These are phyloP conservation scores for Bipolaris sorokiniana DNA, from an alignment of 2,329 filamentous ascomycete genomes.

Conservation along the genomic window DNA sequence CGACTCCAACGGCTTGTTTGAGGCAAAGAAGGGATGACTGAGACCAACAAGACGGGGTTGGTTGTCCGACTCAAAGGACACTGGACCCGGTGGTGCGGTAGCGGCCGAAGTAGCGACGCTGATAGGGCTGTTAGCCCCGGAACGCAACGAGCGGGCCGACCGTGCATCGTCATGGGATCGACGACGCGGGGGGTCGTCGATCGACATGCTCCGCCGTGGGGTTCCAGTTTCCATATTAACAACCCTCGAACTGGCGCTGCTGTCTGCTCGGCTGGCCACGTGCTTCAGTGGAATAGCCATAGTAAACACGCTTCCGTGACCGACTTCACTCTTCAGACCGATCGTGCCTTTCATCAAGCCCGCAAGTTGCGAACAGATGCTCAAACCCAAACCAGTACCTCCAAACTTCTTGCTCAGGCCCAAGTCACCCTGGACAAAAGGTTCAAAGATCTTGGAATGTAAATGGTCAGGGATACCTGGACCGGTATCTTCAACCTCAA, in stretches of 20 bases:
- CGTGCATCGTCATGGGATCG: slow-evolving; percentile 40
- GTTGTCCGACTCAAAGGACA: slow-evolving; percentile 63
- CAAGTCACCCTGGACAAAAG: slow-evolving; percentile 91
- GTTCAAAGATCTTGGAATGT: slow-evolving; percentile 86
- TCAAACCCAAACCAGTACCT: slow-evolving; percentile 84
- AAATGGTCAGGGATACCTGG: slow-evolving; percentile 81
- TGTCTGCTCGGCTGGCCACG: slow-evolving; percentile 69
- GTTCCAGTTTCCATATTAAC: slow-evolving; percentile 33
- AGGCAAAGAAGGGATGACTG: slow-evolving; percentile 79
- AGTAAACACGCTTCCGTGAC: slow-evolving; percentile 78
- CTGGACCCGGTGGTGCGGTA: slow-evolving; percentile 31
- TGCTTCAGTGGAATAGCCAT: slow-evolving; percentile 83
- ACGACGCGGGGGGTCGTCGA: slow-evolving; percentile 33
- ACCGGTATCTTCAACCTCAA: slow-evolving; percentile 86
- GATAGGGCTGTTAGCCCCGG: slow-evolving; percentile 32
- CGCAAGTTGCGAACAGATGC: slow-evolving; percentile 87
- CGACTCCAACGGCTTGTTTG: slow-evolving; percentile 54
- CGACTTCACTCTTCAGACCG: slow-evolving; percentile 71
- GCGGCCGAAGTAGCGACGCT: slow-evolving; percentile 19
- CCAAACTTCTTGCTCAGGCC: slow-evolving; percentile 89
- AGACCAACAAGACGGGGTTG: slow-evolving; percentile 82
- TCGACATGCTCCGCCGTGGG: slow-evolving; percentile 35
- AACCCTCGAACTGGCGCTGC: slow-evolving; percentile 51
- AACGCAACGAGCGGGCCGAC: slow-evolving; percentile 42
- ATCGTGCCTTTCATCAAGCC: slow-evolving; percentile 82